A percentile compares a stretch with the other conserved stretches of the same genome.
phyloP scores from a whole-genome alignment of 805 yeast genomes.

The Candida sphagnicola region DNA sequence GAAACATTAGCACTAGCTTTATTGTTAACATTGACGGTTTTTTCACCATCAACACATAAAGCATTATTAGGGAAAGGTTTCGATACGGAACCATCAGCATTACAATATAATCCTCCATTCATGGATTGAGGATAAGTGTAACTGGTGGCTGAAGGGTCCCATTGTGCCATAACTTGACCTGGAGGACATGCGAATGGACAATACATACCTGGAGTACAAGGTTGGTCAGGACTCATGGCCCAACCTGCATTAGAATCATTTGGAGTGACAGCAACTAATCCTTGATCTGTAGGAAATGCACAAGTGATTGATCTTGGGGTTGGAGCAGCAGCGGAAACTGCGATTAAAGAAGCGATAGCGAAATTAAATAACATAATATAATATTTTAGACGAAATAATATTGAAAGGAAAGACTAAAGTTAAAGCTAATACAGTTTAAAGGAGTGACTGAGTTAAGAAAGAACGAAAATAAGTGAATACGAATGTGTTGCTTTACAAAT shows the following conservation, averaged over 20 bases:
- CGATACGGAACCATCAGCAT: constrained; percentile 61
- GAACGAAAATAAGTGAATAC: constrained; percentile 1
- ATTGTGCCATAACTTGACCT: constrained; percentile 82
- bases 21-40: constrained; percentile 65
- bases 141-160: constrained; percentile 75
- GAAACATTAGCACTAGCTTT: constrained; percentile 59
- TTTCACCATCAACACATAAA: constrained; percentile 76
- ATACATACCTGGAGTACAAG: constrained; percentile 71
- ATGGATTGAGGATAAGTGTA: constrained; percentile 75
- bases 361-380: constrained; percentile 4
- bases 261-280: constrained; percentile 66
- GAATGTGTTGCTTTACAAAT: constrained; percentile 2
- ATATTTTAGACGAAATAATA: background rate
- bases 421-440: background rate
- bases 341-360: constrained; percentile 2
- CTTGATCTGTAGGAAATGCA: constrained; percentile 61
- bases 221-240: constrained; percentile 77
- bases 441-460: background rate
- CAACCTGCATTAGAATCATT: constrained; percentile 68
- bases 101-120: constrained; percentile 81
- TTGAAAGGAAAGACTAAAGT: constrained; percentile 2
- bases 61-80: constrained; percentile 54
- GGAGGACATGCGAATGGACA: constrained; percentile 93
- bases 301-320: constrained; percentile 30
- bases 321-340: constrained; percentile 4